These are phyloP conservation scores for Neoboletus magnificus DNA, from an alignment of 768 basidiomycete species.

Conservation along the genomic window DNA sequence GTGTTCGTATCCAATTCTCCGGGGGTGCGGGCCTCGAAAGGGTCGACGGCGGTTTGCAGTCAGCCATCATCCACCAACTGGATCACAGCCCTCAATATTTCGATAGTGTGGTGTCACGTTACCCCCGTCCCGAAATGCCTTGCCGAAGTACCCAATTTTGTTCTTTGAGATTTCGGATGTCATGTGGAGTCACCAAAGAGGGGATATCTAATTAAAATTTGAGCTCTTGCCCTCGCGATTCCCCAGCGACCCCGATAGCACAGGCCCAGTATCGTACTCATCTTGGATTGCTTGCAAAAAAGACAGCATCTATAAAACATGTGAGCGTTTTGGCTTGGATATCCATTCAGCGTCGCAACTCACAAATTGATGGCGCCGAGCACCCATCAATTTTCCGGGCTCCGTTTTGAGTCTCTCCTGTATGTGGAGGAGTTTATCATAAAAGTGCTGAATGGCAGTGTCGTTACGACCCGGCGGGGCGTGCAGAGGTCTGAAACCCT, in stretches of 20 bases:
- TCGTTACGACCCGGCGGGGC: slow-evolving; percentile 46
- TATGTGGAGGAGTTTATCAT: slow-evolving; percentile 82
- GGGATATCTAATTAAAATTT: not conserved
- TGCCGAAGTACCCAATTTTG: not conserved
- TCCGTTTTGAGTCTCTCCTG: slow-evolving; percentile 73
- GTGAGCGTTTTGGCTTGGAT: slow-evolving; percentile 1
- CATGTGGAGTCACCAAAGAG: not conserved
- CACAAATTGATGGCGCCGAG: slow-evolving; percentile 70
- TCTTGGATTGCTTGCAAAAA: slow-evolving; percentile 59
- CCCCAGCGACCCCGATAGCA: not conserved
- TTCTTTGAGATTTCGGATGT: not conserved
- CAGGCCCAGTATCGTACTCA: slow-evolving; percentile 38
- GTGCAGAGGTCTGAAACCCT: slow-evolving; percentile 37
- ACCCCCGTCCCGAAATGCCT: not conserved
- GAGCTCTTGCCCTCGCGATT: not conserved
- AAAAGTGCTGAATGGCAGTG: slow-evolving; percentile 77
- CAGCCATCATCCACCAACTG: not conserved
- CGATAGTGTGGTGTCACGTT: not conserved
- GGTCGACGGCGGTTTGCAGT: not conserved
- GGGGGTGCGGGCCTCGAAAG: not conserved
- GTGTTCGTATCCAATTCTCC: not conserved
- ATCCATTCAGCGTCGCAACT: slow-evolving; percentile 14
- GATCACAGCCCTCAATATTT: not conserved
- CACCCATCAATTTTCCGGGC: slow-evolving; percentile 63
- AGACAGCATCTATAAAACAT: slow-evolving; percentile 49